These are phyloP conservation scores for Lagerstroemia speciosa DNA, from an alignment of 345 rosid species.

Conservation along the genomic window DNA sequence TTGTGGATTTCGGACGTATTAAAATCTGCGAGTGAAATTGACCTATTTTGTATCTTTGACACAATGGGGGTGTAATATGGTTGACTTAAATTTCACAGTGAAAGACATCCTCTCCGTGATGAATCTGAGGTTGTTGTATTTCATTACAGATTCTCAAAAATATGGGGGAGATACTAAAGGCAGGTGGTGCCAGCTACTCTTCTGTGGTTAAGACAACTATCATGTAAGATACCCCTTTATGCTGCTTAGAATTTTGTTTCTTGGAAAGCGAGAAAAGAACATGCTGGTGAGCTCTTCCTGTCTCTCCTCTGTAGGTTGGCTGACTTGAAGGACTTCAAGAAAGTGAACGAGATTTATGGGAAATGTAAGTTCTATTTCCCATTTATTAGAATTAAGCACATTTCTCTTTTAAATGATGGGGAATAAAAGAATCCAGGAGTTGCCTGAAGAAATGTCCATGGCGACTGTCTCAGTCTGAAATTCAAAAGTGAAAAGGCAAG, in stretches of 20 bases:
- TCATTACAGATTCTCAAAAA: slow-evolving; percentile 39
- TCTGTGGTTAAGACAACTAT: slow-evolving; percentile 58
- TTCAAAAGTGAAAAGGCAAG: background rate
- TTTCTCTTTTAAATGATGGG: background rate
- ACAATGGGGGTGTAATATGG: background rate
- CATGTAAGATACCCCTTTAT: slow-evolving; percentile 22
- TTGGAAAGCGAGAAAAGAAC: background rate
- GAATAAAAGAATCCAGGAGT: background rate
- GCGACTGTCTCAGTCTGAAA: background rate
- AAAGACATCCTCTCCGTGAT: no score
- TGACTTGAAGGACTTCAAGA: slow-evolving; percentile 87
- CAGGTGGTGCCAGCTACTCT: slow-evolving; percentile 49
- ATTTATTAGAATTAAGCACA: background rate
- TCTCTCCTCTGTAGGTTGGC: slow-evolving; percentile 54
- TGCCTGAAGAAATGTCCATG: background rate
- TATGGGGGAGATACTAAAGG: slow-evolving; percentile 58
- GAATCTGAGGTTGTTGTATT: background rate
- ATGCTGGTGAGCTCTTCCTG: background rate
- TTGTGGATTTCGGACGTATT: background rate
- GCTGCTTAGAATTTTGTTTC: background rate
- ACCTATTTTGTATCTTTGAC: background rate
- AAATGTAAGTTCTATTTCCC: slow-evolving; percentile 54
- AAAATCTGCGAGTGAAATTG: background rate
- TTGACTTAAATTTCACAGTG: no score
- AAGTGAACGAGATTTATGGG: slow-evolving; percentile 86